Base-by-base conservation (phyloP, 352 stramenopile species). In the Phytophthora citricola region DNA sequence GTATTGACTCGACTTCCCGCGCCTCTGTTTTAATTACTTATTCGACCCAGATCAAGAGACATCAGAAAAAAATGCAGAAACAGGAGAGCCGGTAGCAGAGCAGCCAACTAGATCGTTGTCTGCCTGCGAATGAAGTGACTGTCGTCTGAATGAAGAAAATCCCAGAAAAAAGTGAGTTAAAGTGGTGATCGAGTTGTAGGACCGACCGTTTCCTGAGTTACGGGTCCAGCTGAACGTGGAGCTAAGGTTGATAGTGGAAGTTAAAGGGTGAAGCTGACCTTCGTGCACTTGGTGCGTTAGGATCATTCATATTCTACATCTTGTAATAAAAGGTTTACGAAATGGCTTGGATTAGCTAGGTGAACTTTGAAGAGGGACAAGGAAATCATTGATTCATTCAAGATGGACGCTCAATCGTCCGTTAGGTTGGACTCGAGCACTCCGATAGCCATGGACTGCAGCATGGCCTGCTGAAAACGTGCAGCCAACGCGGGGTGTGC, bases 381-480 rank as follows among this genome's bases (percentile, higher is more conserved):
- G 31, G 31, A 36, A 36, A 36, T 1, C 31, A 15, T 36, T 36
- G 31, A 36, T 63, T 47, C 20, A 26, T 26, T 47, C 46, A 12
- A 50, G 40, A 46, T 22, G 34, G 53, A 22, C 32, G 27, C 50
- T 67, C 41, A 95, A 63, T 93, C 83, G 58, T 94, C 88, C 3
- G 84, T 76, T 65, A 95, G 75, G 69, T 93, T 93, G 38, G 82
- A 92, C 61, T 95, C 88, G 50, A 95, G 86, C 36, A 95, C 86
- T 36, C 83, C 89, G 10, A 90, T 83, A 24, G 88, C 88, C 83
- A 95, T 92, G 47, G 82, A 89, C 60, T 92, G 84, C 38, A 95
- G 73, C 83, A 95, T 94, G 32, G 88, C 86, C 29, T 90, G 84
- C 63, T 95, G 84, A 66, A 95, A 95, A 9, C 88, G 84, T 3